Base-by-base conservation (phyloP, 1,284 basidiomycete species). In the Schizopora paradoxa region DNA sequence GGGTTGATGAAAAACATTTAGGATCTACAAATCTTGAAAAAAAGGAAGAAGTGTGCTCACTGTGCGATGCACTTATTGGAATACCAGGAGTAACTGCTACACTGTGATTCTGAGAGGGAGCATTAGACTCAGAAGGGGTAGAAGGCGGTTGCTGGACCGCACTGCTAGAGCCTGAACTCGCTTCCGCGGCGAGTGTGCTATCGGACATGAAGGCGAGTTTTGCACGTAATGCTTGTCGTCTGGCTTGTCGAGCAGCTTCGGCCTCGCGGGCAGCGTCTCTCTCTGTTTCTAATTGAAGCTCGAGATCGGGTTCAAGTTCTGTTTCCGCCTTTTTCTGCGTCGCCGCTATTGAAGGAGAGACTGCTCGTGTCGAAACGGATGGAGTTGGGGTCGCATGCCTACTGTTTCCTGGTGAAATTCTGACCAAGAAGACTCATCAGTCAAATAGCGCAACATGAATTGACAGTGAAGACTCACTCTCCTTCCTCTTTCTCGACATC, bases 201-300 rank as follows among this genome's bases (percentile, higher is more conserved):
- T 65, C 49, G 44, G 70, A 58, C 33, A 69, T 62, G 16, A 76
- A 75, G 6, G 70, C 60, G 64, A 92, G 88, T 64, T 89, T 92
- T 46, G 90, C 90, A 49, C 91, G 69, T 44, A 96, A 92, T 18
- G 87, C 91, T 54, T 83, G 82, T 31, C 91, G 79, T 56, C 79
- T 85, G 21, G 84, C 82, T 25, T 86, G 76, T n/a, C 90, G 76
- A 46, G 82, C 86, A 34, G 85, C 89, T 18, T 92, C 69, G 3
- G 83, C 68, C 47, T 82, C 76, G 85, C 72, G 16, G 83, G 77
- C 7, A 74, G 72, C 23, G 77, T 76, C 1, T 76, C 74, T 65
- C 1, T 74, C 65, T 3, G 81, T 56, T 18, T 82, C 78, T 7
- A 85, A 64, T 47, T 86, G 82, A 53, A 76, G 67, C 46, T 82